Evolutionary conservation across 139 green algal species (phyloP).

Genomic region (Nannochloris sp.): DNA sequence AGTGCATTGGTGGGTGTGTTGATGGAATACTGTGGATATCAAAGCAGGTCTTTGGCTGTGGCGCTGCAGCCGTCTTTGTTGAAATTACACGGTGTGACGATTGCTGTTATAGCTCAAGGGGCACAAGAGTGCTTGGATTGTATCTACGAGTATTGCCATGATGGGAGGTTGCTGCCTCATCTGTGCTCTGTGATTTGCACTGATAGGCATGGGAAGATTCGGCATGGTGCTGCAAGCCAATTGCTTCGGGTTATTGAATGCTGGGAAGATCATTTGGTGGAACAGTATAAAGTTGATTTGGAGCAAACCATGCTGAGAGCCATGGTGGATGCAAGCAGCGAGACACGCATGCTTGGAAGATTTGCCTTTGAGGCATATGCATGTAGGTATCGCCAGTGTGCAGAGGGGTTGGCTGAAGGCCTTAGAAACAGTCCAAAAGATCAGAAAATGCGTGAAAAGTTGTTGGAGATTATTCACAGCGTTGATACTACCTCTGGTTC

Average conservation of each 20-base stretch:
- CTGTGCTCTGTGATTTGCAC: slow-evolving; percentile 30
- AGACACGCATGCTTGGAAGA: slow-evolving; percentile 36
- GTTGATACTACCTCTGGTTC: too few species aligned
- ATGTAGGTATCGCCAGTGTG: slow-evolving; percentile 18
- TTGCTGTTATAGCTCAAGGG: slow-evolving; percentile 52
- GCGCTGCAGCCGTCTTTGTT: slow-evolving; percentile 55
- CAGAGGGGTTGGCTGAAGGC: slow-evolving; percentile 19
- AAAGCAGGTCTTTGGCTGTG: slow-evolving; percentile 41
- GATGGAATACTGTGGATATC: slow-evolving; percentile 33
- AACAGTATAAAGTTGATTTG: slow-evolving; percentile 31
- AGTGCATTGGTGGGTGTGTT: slow-evolving; percentile 55
- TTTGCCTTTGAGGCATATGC: slow-evolving; percentile 40
- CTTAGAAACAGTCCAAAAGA: slow-evolving; percentile 7
- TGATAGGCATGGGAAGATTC: slow-evolving; percentile 55
- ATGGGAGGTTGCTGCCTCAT: slow-evolving; percentile 34
- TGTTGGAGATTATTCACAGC: slow-evolving; percentile 21
- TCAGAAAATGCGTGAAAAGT: slow-evolving; percentile 34
- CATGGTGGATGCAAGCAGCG: slow-evolving; percentile 30
- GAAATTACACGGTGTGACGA: slow-evolving; percentile 64
- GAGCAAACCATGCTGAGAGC: slow-evolving; percentile 36
- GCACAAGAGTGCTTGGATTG: slow-evolving; percentile 35
- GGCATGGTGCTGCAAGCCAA: slow-evolving; percentile 31
- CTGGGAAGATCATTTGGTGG: slow-evolving; percentile 32
- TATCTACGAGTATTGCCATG: slow-evolving; percentile 48
- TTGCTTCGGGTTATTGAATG: slow-evolving; percentile 41